Evolutionary conservation across 164 flowering plant species (phyloP).

Genomic region (Pachysandra terminalis): DNA sequence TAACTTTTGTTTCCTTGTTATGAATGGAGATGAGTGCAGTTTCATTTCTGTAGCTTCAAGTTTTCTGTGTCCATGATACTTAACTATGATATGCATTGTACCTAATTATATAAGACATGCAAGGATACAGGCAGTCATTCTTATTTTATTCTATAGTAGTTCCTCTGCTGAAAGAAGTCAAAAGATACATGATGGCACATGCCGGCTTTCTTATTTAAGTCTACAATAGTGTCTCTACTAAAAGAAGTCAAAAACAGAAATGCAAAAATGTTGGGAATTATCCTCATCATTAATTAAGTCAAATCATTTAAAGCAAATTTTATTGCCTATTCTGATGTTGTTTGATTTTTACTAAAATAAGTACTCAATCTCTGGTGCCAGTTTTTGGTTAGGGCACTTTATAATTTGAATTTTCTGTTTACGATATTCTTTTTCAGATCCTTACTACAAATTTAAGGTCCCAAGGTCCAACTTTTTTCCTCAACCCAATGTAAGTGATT

Average conservation of each 20-base stretch:
- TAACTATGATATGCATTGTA: not conserved
- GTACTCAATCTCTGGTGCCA: too few relatives aligned
- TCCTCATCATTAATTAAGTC: not conserved
- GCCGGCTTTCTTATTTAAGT: not conserved
- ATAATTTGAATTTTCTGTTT: slow-evolving; percentile 4
- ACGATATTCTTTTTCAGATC: slow-evolving; percentile 45
- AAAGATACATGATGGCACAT: too few relatives aligned
- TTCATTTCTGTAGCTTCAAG: not conserved
- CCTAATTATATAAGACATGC: too few relatives aligned
- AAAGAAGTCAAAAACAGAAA: not conserved
- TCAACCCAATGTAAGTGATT: slow-evolving; percentile 81
- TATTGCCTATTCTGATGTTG: not conserved
- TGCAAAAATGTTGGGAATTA: not conserved
- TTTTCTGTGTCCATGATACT: not conserved
- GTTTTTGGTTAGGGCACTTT: not conserved
- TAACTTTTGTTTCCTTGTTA: not conserved
- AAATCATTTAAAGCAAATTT: not conserved
- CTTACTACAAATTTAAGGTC: slow-evolving; percentile 80
- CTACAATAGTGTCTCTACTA: not conserved
- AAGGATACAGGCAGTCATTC: too few relatives aligned
- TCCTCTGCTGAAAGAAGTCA: too few relatives aligned
- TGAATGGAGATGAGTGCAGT: not conserved
- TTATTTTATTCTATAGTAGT: too few relatives aligned
- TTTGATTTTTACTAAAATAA: too few relatives aligned
- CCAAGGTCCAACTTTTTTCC: slow-evolving; percentile 85